Evolutionary conservation across 371 early-diverging fungal genomes (phyloP).

Genomic region (Fennellomyces sp.): DNA sequence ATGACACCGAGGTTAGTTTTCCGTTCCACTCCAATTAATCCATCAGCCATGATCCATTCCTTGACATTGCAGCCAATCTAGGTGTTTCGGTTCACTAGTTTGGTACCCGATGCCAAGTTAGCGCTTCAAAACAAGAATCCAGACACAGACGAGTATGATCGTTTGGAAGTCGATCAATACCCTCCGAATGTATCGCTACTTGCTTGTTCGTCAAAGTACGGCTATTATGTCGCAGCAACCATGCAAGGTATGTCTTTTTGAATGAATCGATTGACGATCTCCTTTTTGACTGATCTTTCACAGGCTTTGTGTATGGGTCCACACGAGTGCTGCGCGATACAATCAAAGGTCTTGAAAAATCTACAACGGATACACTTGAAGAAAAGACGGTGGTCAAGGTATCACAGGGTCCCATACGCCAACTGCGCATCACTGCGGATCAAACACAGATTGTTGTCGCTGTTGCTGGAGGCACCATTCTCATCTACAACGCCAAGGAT

Average conservation of each 20-base stretch:
- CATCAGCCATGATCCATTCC: not conserved
- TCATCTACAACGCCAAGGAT: conserved; percentile 31
- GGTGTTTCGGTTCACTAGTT: conserved; percentile 39
- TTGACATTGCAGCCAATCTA: not conserved
- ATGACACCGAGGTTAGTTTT: conserved; percentile 8
- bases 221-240: conserved; percentile 43
- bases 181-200: conserved; percentile 38
- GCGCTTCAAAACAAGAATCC: conserved; percentile 24
- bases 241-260: conserved; percentile 25
- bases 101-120: conserved; percentile 48
- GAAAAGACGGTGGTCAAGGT: conserved; percentile 16
- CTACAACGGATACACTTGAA: conserved; percentile 14
- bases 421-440: conserved; percentile 34
- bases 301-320: conserved; percentile 41
- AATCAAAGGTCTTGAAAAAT: conserved; percentile 28
- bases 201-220: conserved; percentile 36
- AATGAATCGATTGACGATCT: not conserved
- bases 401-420: conserved; percentile 30
- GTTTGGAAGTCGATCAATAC: conserved; percentile 25
- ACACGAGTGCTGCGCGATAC: conserved; percentile 30
- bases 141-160: conserved; percentile 6
- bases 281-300: not conserved
- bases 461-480: conserved; percentile 20
- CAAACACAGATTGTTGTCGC: conserved; percentile 31
- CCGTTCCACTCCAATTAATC: not conserved